A percentile compares a stretch with the other conserved stretches of the same genome.
These are phyloP conservation scores for Pisolithus tinctorius DNA, from an alignment of 768 basidiomycete genomes.

Conservation along the genomic window DNA sequence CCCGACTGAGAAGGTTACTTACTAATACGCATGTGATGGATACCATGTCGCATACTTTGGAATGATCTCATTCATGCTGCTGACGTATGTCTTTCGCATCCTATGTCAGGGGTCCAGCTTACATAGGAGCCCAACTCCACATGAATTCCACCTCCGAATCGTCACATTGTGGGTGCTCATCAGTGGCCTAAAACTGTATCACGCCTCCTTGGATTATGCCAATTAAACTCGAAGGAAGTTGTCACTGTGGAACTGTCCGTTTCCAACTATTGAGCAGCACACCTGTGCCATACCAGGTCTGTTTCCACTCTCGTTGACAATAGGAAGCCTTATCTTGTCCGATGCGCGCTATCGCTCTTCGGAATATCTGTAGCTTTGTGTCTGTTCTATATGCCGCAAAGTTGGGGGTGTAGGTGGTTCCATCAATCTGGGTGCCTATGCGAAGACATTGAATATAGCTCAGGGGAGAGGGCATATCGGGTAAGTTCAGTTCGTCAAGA, in stretches of 20 bases:
- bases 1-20: too few species aligned
- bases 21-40: too few species aligned
- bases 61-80: too few species aligned
- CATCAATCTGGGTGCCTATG: conserved; percentile 56
- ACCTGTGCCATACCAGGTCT: conserved; percentile 57
- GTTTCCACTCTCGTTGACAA: background rate
- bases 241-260: conserved; percentile 30
- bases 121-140: too few species aligned
- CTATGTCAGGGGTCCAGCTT: too few species aligned
- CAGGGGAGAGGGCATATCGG: conserved; percentile 48
- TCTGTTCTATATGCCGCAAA: conserved; percentile 68
- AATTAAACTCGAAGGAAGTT: conserved; percentile 38
- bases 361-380: conserved; percentile 37
- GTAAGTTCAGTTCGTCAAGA: conserved; percentile 21
- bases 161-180: too few species aligned
- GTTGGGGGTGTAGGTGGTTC: conserved; percentile 60
- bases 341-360: background rate
- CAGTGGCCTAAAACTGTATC: too few species aligned
- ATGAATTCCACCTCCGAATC: too few species aligned
- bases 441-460: conserved; percentile 43
- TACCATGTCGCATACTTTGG: too few species aligned
- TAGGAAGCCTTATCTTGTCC: background rate
- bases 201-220: conserved; percentile 36
- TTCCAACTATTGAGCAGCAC: conserved; percentile 41
- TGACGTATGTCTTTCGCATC: too few species aligned